Conservation (phyloP, 2,329 filamentous ascomycete species). For the Penicillium frequentans region DNA sequence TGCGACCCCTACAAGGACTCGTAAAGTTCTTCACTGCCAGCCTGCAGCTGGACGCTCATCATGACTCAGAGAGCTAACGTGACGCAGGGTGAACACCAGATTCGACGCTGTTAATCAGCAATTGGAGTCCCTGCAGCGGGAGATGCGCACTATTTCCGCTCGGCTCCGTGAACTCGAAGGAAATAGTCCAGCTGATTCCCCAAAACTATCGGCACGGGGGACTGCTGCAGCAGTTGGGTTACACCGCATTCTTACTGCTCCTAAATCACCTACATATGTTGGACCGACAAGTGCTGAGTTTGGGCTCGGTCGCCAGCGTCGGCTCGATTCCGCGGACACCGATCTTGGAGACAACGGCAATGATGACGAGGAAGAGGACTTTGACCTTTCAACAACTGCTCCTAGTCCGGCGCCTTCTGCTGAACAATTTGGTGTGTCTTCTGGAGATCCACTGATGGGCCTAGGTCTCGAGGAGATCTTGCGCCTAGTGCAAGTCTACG, state of each 20-base stretch:
- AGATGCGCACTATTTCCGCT: slow-evolving; percentile 31
- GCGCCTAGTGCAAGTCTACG: slow-evolving; percentile 72
- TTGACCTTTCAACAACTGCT: slow-evolving; percentile 18
- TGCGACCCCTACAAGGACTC: not conserved
- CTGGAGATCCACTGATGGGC: slow-evolving; percentile 71
- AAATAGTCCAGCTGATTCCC: slow-evolving; percentile 7
- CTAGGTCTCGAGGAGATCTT: slow-evolving; percentile 74
- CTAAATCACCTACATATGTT: slow-evolving; percentile 34
- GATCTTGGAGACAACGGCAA: not conserved
- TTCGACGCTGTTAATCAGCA: slow-evolving; percentile 28
- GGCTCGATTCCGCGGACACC: not conserved
- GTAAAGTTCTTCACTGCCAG: not conserved
- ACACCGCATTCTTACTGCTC: slow-evolving; percentile 33
- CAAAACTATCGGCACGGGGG: slow-evolving; percentile 5
- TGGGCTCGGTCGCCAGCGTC: slow-evolving; percentile 24
- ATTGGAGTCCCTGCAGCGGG: slow-evolving; percentile 28
- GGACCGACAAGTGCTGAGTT: slow-evolving; percentile 40
- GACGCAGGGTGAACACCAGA: slow-evolving; percentile 15
- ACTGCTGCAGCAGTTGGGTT: slow-evolving; percentile 13
- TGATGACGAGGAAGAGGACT: slow-evolving; percentile 19
- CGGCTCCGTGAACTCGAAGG: slow-evolving; percentile 29
- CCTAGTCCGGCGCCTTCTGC: slow-evolving; percentile 24
- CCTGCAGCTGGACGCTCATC: not conserved
- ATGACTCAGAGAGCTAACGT: not conserved
- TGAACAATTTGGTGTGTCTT: slow-evolving; percentile 31